Percentiles rank a stretch among this genome's conserved stretches.
These are phyloP conservation scores for Hemileccinum rubropunctum DNA, from an alignment of 768 basidiomycete genomes.

Conservation along the genomic window DNA sequence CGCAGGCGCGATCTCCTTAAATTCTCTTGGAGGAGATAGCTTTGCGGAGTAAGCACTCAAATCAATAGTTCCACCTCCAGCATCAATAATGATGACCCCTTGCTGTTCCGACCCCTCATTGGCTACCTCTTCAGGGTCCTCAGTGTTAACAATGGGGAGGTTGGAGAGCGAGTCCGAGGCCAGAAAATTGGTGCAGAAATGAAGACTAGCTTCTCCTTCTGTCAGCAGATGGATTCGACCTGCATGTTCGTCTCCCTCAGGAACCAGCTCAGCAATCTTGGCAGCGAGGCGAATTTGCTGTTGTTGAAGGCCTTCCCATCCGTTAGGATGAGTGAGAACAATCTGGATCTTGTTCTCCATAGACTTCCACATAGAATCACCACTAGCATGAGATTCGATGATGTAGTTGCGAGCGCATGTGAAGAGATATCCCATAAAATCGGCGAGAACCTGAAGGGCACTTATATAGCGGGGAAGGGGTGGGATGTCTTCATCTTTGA, in stretches of 20 bases:
- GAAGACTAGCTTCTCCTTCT: conserved; percentile 26
- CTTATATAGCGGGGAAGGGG: conserved; percentile 20
- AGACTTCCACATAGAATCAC: conserved; percentile 22
- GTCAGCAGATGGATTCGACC: conserved; percentile 24
- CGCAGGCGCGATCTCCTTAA: conserved; percentile 35
- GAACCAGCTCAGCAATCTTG: conserved; percentile 23
- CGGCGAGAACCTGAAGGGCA: conserved; percentile 22
- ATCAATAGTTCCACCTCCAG: conserved; percentile 29
- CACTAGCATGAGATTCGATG: conserved; percentile 27
- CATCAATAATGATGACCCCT: conserved; percentile 42
- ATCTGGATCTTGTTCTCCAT: conserved; percentile 20
- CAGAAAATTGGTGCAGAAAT: conserved; percentile 36
- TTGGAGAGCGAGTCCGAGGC: conserved; percentile 5
- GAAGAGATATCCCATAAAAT: conserved; percentile 30
- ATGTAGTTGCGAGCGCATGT: conserved; percentile 22
- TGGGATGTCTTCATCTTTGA: conserved; percentile 19
- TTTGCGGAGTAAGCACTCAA: conserved; percentile 29
- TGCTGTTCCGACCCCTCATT: conserved; percentile 25
- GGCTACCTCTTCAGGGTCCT: neutral
- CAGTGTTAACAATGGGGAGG: neutral
- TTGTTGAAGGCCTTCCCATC: conserved; percentile 32
- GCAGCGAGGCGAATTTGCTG: conserved; percentile 39
- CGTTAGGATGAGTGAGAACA: conserved; percentile 30
- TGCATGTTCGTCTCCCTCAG: conserved; percentile 7
- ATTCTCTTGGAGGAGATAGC: conserved; percentile 14